These are phyloP conservation scores for Acorus gramineus DNA, from an alignment of 106 monocot genomes.

Conservation along the genomic window DNA sequence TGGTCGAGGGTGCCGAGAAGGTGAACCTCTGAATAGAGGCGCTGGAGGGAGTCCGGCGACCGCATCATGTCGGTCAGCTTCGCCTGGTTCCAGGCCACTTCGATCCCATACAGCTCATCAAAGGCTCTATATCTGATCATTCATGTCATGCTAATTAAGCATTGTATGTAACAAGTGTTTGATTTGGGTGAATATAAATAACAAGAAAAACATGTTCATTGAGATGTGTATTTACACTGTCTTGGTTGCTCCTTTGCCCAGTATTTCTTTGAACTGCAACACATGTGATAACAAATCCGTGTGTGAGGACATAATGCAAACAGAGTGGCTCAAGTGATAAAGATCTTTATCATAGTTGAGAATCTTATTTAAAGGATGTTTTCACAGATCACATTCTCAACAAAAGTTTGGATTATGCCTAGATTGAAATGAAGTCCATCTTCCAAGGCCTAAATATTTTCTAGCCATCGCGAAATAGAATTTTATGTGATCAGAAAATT, in stretches of 20 bases:
- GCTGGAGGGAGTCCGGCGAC: slow-evolving; percentile 59
- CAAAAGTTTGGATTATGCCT: no score
- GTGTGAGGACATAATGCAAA: not conserved
- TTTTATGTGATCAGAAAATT: no score
- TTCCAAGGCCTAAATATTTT: no score
- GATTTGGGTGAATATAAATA: no score
- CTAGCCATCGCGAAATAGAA: no score
- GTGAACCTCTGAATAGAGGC: slow-evolving; percentile 88
- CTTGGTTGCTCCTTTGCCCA: slow-evolving; percentile 96
- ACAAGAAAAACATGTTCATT: no score
- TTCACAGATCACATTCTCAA: no score
- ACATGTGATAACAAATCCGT: not conserved
- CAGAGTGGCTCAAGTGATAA: no score
- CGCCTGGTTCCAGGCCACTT: slow-evolving; percentile 97
- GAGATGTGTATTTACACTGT: slow-evolving; percentile 42
- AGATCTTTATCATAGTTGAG: no score
- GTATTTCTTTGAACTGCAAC: slow-evolving; percentile 63
- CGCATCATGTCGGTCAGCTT: slow-evolving; percentile 61
- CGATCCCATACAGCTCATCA: slow-evolving; percentile 66
- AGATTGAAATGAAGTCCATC: no score
- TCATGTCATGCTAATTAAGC: slow-evolving; percentile 7
- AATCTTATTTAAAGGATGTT: no score
- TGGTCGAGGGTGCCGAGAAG: slow-evolving; percentile 75
- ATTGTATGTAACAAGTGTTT: no score
- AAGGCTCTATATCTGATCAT: slow-evolving; percentile 74